Evolutionary conservation across 148 eudicot species (phyloP).

Genomic region (Vaccinium darrowii): DNA sequence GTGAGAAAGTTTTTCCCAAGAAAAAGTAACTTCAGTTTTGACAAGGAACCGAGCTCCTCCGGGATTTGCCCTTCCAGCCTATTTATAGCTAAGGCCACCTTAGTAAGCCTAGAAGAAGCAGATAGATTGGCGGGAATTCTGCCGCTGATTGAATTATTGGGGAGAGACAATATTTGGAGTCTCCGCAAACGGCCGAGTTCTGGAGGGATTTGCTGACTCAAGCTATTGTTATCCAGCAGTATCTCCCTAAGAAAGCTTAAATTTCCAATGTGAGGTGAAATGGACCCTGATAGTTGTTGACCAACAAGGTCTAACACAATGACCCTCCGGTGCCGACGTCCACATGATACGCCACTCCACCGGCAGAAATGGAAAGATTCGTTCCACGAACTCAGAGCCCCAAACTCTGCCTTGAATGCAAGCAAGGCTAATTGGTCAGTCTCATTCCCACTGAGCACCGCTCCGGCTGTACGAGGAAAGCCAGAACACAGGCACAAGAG

Average conservation of each 20-base stretch:
- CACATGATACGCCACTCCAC: too few species aligned
- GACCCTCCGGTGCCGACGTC: too few species aligned
- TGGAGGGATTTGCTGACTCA: background rate
- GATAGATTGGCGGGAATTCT: background rate
- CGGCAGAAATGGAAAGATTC: background rate
- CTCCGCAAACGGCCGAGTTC: background rate
- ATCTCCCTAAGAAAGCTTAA: too few species aligned
- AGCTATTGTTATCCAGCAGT: too few species aligned
- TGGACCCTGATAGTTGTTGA: too few species aligned
- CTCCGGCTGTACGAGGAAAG: background rate
- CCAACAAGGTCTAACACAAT: too few species aligned
- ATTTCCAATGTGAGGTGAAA: too few species aligned
- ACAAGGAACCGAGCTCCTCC: background rate
- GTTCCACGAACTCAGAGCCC: background rate
- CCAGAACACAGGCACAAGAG: background rate
- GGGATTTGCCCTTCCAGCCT: background rate
- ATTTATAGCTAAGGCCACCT: too few species aligned
- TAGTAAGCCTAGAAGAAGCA: background rate
- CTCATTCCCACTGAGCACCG: background rate
- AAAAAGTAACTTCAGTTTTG: background rate
- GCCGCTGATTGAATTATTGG: background rate
- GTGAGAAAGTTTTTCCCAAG: too few species aligned
- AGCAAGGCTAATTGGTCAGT: background rate
- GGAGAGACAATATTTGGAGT: background rate
- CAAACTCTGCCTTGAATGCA: background rate